Percentiles rank a stretch among this genome's conserved stretches.
Conservation (phyloP, 2,329 filamentous ascomycete genomes). For the Cladorrhinum sp. region DNA sequence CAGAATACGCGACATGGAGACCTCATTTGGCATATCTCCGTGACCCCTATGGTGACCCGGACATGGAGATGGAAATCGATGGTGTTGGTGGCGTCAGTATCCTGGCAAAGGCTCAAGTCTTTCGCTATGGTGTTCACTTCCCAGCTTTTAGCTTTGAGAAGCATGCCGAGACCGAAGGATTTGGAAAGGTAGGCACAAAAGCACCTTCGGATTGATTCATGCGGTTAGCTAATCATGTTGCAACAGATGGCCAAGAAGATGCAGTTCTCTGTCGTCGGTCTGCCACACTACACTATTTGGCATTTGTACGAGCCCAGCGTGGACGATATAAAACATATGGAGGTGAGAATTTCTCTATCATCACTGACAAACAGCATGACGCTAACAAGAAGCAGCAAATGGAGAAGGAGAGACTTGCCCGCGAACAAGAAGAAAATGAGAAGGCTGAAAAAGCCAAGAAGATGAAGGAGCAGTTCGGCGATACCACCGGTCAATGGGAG, state of each 20-base stretch:
- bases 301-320: conserved; percentile 99
- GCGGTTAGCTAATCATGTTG: conserved; percentile 10
- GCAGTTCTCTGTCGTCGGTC: conserved; percentile 89
- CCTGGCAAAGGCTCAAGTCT: conserved; percentile 90
- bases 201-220: neutral
- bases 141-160: conserved; percentile 98
- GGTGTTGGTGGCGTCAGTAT: conserved; percentile 98
- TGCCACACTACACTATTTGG: conserved; percentile 98
- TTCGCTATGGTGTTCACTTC: conserved; percentile 93
- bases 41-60: conserved; percentile 94
- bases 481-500: conserved; percentile 78
- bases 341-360: conserved; percentile 46
- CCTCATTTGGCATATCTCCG: conserved; percentile 95
- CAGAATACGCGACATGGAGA: conserved; percentile 97
- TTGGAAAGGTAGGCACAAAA: conserved; percentile 76
- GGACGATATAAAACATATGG: conserved; percentile 96
- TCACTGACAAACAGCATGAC: conserved; percentile 13
- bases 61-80: conserved; percentile 99
- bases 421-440: conserved; percentile 75
- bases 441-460: conserved; percentile 71
- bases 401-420: conserved; percentile 78
- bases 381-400: conserved; percentile 62
- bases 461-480: conserved; percentile 76
- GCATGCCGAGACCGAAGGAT: conserved; percentile 96
- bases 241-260: conserved; percentile 91